Percentiles rank a stretch among this genome's conserved stretches.
Evolutionary conservation across 805 yeast species (phyloP).

Genomic region (Kodamaea kaohsiungensis): DNA sequence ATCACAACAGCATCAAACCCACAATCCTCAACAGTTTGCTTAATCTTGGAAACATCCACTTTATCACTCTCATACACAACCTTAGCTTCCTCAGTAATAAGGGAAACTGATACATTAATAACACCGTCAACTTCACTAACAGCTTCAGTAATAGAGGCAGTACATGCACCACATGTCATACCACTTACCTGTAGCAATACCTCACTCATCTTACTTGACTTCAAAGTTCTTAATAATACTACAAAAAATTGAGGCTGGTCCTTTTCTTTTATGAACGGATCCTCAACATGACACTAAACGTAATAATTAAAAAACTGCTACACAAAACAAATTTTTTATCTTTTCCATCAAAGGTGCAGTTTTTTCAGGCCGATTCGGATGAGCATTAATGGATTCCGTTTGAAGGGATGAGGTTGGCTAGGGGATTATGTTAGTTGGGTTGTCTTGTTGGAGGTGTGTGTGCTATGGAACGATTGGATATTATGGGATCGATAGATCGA

Average conservation of each 20-base stretch:
- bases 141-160: slow-evolving; percentile 24
- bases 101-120: slow-evolving; percentile 20
- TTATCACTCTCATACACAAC: slow-evolving; percentile 11
- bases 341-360: slow-evolving; percentile 10
- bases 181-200: slow-evolving; percentile 17
- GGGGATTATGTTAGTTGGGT: background rate
- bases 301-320: background rate
- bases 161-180: slow-evolving; percentile 31
- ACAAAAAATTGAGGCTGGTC: slow-evolving; percentile 9
- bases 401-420: background rate
- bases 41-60: slow-evolving; percentile 4
- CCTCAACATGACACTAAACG: background rate
- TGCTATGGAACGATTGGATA: too few relatives aligned
- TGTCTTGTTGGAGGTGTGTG: too few relatives aligned
- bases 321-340: slow-evolving; percentile 8
- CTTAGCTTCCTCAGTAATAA: slow-evolving; percentile 30
- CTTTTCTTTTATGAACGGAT: background rate
- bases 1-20: slow-evolving; percentile 58
- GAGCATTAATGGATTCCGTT: too few relatives aligned
- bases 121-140: slow-evolving; percentile 18
- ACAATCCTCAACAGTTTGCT: slow-evolving; percentile 34
- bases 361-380: slow-evolving; percentile 7
- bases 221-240: too few relatives aligned
- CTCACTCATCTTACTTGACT: slow-evolving; percentile 10
- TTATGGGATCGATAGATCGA: too few relatives aligned